These are phyloP conservation scores for Phytopythium ostracodes DNA, from an alignment of 352 stramenopile genomes.

Conservation along the genomic window DNA sequence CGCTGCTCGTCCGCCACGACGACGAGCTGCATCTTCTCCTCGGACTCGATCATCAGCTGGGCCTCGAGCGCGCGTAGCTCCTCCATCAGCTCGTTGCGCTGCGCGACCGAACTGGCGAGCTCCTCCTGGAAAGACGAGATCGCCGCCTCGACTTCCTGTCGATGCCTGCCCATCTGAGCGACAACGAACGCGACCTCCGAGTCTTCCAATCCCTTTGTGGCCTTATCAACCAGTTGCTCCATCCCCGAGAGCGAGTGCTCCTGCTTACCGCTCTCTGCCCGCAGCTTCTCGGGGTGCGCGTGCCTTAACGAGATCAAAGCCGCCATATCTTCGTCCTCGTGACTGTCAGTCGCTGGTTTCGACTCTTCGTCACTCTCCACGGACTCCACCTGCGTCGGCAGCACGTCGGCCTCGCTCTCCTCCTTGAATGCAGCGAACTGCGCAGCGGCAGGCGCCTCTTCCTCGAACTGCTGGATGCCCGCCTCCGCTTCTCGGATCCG, in stretches of 20 bases:
- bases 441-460: background rate
- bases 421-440: background rate
- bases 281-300: background rate
- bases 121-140: background rate
- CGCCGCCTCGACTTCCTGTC: background rate
- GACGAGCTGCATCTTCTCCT: constrained; percentile 35
- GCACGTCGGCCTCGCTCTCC: background rate
- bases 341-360: background rate
- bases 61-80: constrained; percentile 41
- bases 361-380: background rate
- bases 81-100: constrained; percentile 38
- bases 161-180: background rate
- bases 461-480: background rate
- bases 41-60: constrained; percentile 47
- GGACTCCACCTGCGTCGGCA: background rate
- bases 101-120: constrained; percentile 25
- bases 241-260: background rate
- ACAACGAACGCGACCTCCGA: no score
- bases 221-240: background rate
- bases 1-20: constrained; percentile 7
- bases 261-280: background rate
- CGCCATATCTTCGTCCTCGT: background rate
- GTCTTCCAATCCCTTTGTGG: background rate
- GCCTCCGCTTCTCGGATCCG: background rate
- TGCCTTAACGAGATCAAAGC: background rate